These are phyloP conservation scores for Yamadazyma atlantica DNA, from an alignment of 1,139 yeast genomes.

Conservation along the genomic window DNA sequence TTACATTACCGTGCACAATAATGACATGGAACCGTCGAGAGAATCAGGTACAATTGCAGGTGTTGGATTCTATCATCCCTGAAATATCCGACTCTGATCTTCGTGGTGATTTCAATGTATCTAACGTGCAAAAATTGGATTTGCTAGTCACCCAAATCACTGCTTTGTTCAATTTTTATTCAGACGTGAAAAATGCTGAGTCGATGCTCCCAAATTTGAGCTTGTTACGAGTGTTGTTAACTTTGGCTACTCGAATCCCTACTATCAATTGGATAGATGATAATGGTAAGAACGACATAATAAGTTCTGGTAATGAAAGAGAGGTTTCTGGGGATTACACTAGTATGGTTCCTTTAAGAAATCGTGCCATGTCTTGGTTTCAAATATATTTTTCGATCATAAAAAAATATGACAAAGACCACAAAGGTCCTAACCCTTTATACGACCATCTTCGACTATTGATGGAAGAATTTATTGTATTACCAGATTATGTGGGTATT, in stretches of 20 bases:
- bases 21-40: background rate
- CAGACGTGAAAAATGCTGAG: background rate
- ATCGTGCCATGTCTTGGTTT: constrained; percentile 21
- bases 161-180: constrained; percentile 12
- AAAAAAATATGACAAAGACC: background rate
- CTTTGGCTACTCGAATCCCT: constrained; percentile 30
- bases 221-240: constrained; percentile 32
- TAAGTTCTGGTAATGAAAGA: constrained; percentile 19
- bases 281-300: constrained; percentile 20
- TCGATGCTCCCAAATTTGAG: background rate
- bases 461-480: constrained; percentile 2
- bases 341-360: constrained; percentile 22
- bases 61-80: constrained; percentile 4
- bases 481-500: background rate
- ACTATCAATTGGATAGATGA: constrained; percentile 25
- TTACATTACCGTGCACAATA: background rate
- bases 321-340: constrained; percentile 21
- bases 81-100: constrained; percentile 9
- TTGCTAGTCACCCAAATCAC: constrained; percentile 29
- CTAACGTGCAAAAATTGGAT: constrained; percentile 31
- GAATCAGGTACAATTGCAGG: background rate
- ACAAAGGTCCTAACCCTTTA: background rate
- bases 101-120: constrained; percentile 19
- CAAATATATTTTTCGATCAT: constrained; percentile 11
- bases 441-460: background rate